Evolutionary conservation across 2,329 filamentous ascomycete species (phyloP).

Genomic region (Cladosporium sp.): DNA sequence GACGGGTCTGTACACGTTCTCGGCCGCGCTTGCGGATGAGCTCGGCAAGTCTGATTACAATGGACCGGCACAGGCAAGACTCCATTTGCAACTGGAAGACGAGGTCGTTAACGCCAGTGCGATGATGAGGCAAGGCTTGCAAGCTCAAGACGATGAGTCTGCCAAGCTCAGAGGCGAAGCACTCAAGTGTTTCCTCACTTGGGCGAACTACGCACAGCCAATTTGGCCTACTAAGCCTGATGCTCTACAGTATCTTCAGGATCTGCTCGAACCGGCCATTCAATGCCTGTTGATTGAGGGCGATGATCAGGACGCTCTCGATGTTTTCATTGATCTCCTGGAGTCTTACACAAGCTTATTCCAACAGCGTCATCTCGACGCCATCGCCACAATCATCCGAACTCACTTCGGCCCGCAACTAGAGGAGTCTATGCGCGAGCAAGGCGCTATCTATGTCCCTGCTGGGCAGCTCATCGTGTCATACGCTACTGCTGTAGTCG

Average conservation of each 20-base stretch:
- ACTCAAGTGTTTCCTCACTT: conserved; percentile 50
- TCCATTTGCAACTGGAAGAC: conserved; percentile 41
- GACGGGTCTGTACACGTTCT: conserved; percentile 65
- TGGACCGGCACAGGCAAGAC: conserved; percentile 33
- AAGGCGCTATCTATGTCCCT: conserved; percentile 57
- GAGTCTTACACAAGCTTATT: conserved; percentile 66
- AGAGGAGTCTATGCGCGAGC: conserved; percentile 41
- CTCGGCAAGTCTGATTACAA: conserved; percentile 67
- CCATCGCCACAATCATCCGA: conserved; percentile 60
- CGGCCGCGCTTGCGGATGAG: conserved; percentile 64
- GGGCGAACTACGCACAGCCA: conserved; percentile 72
- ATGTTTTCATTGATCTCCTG: conserved; percentile 65
- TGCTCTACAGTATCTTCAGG: conserved; percentile 60
- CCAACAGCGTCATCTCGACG: conserved; percentile 56
- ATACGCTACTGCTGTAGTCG: conserved; percentile 66
- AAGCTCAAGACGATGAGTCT: conserved; percentile 2
- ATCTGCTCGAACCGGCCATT: conserved; percentile 61
- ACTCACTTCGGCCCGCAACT: conserved; percentile 55
- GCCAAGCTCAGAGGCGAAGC: conserved; percentile 29
- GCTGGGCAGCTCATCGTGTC: conserved; percentile 68
- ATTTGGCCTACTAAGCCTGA: conserved; percentile 59
- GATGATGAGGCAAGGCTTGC: conserved; percentile 15
- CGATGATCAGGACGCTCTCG: conserved; percentile 61
- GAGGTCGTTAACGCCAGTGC: conserved; percentile 11
- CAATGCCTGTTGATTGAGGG: conserved; percentile 60